Base-by-base conservation (phyloP, 2,329 filamentous ascomycete genomes). In the Xylaria sp. region DNA sequence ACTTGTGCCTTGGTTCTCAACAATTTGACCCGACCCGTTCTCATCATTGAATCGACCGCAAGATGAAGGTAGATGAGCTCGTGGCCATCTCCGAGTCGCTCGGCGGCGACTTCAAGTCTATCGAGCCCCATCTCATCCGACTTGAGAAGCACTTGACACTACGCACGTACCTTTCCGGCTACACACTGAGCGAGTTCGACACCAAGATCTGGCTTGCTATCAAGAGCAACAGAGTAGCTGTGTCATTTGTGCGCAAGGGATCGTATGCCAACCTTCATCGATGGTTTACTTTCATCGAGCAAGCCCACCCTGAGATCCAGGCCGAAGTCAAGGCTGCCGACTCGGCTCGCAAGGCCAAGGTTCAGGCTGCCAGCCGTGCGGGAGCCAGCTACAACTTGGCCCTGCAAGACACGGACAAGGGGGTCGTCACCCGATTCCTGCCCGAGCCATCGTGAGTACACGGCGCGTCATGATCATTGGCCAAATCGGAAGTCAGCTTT, bases 301-400 rank as follows among this genome's bases (percentile, higher is more conserved):
- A 93, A 75, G 89, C 88, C 46, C 92, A 94, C 81, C 92, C 92
- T 18, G 93, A 94, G 86, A 88, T 94, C 67, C 86, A 90, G 77
- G 82, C 85, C 73, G 91, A 91, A 67, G 85, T 93, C 74, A 93
- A 94, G 78, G 84, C 86, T 12, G 85, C 92, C 76, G 91, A 91
- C 75, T 88, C 89, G 57, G 88, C 86, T n/a, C 87, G 88, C 70
- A 90, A 89, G 78, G 88, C 89, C 75, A 93, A 92, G 85, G 89
- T 91, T 73, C 85, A 86, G 46, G 88, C 89, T 25, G 88, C 87
- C 72, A 91, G 88, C 77, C 93, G 93, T 79, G 91, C 92, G 62
- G 93, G 93, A 72, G 94, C 89, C 67, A 97, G 90, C 85, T 98
- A 96, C 82, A 94, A 97, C 78, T 92, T 98, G 80, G 92, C 91